Evolutionary conservation across 2,329 filamentous ascomycete species (phyloP).

Genomic region (Curvularia hawaiiensis): DNA sequence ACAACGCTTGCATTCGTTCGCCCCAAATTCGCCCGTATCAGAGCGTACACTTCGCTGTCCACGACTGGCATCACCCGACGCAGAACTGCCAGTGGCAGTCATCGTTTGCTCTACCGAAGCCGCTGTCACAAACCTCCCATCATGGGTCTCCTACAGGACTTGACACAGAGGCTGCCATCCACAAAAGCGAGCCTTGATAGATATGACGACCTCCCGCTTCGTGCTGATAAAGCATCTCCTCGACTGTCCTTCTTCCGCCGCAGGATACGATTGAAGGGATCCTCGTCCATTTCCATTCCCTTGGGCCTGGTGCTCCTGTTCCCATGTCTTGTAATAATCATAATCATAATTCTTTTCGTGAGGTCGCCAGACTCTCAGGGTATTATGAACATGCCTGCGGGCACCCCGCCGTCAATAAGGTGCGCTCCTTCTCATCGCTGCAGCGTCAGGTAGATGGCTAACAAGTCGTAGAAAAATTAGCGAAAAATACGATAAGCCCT

Average conservation of each 20-base stretch:
- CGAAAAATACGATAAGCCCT: constrained; percentile 96
- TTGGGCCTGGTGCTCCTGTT: constrained; percentile 92
- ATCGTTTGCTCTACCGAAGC: constrained; percentile 11
- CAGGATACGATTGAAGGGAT: constrained; percentile 86
- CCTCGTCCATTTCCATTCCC: constrained; percentile 90
- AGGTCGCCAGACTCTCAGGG: constrained; percentile 83
- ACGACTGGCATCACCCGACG: constrained; percentile 21
- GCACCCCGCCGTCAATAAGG: constrained; percentile 88
- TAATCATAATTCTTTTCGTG: constrained; percentile 89
- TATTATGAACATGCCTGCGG: constrained; percentile 83
- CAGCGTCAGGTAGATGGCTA: constrained; percentile 13
- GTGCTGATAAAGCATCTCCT: constrained; percentile 51
- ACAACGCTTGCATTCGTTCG: constrained; percentile 3
- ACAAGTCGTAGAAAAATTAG: constrained; percentile 78
- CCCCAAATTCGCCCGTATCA: neutral
- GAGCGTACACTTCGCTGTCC: constrained; percentile 4
- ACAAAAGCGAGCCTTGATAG: constrained; percentile 50
- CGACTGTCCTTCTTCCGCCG: constrained; percentile 81
- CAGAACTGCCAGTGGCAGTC: constrained; percentile 23
- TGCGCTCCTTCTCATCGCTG: constrained; percentile 48
- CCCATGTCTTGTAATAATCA: constrained; percentile 85
- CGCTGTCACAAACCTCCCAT: constrained; percentile 12
- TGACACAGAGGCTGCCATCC: constrained; percentile 54
- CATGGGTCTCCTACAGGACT: constrained; percentile 35
- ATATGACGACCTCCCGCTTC: constrained; percentile 51